These are phyloP conservation scores for Phlegmacium glaucopus DNA, from an alignment of 768 basidiomycete genomes.

Conservation along the genomic window DNA sequence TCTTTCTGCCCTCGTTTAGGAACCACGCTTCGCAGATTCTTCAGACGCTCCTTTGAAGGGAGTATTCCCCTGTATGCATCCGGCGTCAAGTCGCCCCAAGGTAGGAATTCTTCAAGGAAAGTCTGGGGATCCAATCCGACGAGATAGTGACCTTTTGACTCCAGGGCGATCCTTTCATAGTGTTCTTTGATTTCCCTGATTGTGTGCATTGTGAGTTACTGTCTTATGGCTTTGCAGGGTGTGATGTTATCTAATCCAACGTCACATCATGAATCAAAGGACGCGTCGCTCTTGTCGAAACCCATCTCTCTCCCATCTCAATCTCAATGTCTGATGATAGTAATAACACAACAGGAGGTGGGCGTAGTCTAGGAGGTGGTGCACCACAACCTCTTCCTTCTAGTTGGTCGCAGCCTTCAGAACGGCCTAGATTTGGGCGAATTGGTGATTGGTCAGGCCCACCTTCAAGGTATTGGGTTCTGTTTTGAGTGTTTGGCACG, in stretches of 20 bases:
- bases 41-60: background rate
- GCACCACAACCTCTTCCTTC: conserved; percentile 46
- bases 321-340: conserved; percentile 35
- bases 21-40: background rate
- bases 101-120: background rate
- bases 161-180: background rate
- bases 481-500: background rate
- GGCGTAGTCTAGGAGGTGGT: conserved; percentile 48
- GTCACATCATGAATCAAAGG: background rate
- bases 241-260: background rate
- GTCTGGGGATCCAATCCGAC: background rate
- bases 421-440: conserved; percentile 43
- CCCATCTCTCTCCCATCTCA: too few species aligned
- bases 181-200: too few species aligned
- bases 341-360: conserved; percentile 28
- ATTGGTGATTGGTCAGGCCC: conserved; percentile 46
- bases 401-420: conserved; percentile 38
- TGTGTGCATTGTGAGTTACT: too few species aligned
- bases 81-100: background rate
- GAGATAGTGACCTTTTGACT: background rate
- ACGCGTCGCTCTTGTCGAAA: background rate
- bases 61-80: background rate
- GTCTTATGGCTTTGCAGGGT: too few species aligned
- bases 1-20: too few species aligned
- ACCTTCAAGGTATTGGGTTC: conserved; percentile 21